Conservation (phyloP, 1,284 basidiomycete genomes). For the Sphagnurus paluster region DNA sequence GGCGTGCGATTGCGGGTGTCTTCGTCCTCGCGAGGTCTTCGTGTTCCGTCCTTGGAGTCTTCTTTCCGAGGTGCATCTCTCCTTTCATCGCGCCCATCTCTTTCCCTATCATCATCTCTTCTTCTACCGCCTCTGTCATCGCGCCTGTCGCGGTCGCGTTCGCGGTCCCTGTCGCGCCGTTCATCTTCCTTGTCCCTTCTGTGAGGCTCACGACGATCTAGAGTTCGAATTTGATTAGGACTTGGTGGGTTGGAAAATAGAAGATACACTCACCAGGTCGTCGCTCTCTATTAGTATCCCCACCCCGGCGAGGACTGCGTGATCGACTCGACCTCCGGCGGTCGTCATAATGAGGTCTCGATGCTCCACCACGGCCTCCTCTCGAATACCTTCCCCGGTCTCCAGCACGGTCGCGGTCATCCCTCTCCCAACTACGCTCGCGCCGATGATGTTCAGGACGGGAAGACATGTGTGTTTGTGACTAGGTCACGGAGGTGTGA, state of each 20-base stretch:
- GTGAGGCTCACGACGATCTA: slow-evolving; percentile 24
- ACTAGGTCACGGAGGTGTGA: slow-evolving; percentile 19
- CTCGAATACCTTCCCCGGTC: slow-evolving; percentile 41
- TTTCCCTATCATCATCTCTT: slow-evolving; percentile 37
- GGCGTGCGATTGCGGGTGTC: slow-evolving; percentile 6
- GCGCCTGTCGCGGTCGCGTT: slow-evolving; percentile 30
- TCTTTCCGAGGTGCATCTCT: slow-evolving; percentile 32
- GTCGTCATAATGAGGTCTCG: slow-evolving; percentile 43
- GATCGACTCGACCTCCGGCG: slow-evolving; percentile 64
- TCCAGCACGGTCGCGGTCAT: slow-evolving; percentile 49
- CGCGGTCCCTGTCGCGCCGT: slow-evolving; percentile 29
- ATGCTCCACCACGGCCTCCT: slow-evolving; percentile 27
- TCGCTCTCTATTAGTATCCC: slow-evolving; percentile 45
- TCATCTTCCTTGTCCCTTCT: slow-evolving; percentile 36
- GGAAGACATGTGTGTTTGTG: slow-evolving; percentile 39
- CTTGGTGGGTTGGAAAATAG: not conserved
- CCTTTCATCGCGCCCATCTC: slow-evolving; percentile 32
- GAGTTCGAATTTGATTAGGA: not conserved
- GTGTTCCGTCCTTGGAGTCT: slow-evolving; percentile 21
- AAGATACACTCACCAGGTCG: slow-evolving; percentile 38
- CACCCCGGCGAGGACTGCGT: slow-evolving; percentile 62
- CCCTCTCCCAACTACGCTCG: slow-evolving; percentile 69
- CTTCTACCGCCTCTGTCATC: slow-evolving; percentile 39
- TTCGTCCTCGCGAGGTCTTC: slow-evolving; percentile 23
- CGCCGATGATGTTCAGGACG: slow-evolving; percentile 54